phyloP scores from a whole-genome alignment of 2,329 filamentous ascomycete species.

The Neonectria faginata region DNA sequence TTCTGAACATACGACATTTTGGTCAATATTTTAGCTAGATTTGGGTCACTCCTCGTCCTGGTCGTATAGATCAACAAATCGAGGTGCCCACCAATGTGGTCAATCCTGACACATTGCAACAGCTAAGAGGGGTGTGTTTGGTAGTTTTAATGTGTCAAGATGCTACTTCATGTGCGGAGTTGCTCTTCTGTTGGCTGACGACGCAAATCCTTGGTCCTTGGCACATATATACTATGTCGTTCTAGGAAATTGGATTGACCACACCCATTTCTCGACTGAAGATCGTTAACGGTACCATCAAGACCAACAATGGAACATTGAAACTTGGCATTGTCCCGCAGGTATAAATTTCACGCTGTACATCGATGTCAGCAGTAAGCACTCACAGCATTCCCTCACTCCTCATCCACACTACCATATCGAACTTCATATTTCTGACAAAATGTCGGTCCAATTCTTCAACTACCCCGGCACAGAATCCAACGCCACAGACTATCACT shows the following conservation, averaged over 20 bases:
- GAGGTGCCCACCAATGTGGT: neutral
- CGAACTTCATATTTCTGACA: neutral
- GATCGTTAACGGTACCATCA: neutral
- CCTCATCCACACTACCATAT: neutral
- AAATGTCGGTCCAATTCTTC: slow-evolving; percentile 23
- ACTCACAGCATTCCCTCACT: neutral
- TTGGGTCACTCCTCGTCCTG: neutral
- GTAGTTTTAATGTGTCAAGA: neutral
- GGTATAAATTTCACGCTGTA: neutral
- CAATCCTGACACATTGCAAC: neutral
- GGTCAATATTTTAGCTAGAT: neutral
- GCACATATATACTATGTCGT: neutral
- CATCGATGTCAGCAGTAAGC: neutral
- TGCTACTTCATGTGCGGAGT: too few species aligned
- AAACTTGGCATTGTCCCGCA: too few species aligned
- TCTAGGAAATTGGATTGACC: slow-evolving; percentile 3
- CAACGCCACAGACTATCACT: slow-evolving; percentile 24
- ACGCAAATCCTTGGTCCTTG: neutral
- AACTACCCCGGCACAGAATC: slow-evolving; percentile 28
- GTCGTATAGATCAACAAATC: neutral
- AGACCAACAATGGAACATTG: neutral
- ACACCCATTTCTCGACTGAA: neutral
- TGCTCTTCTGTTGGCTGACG: neutral
- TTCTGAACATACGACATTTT: neutral
- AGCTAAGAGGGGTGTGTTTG: neutral